phyloP scores from a whole-genome alignment of 2,329 filamentous ascomycete genomes.

The Plenodomus tracheiphilus region DNA sequence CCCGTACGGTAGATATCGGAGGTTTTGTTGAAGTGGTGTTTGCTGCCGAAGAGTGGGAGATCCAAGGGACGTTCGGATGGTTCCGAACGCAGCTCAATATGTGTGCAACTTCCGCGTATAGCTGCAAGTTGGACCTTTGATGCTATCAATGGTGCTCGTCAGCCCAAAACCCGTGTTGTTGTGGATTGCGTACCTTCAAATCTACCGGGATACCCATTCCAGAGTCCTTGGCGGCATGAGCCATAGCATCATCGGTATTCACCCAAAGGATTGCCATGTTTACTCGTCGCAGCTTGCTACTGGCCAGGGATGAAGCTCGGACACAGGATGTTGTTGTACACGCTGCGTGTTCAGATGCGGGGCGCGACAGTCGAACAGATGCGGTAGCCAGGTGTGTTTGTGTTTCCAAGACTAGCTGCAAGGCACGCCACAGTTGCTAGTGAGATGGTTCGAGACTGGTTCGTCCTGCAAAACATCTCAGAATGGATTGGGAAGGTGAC shows the following conservation, averaged over 20 bases:
- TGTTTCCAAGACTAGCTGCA: constrained; percentile 22
- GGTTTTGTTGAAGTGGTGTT: neutral
- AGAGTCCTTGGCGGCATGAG: constrained; percentile 18
- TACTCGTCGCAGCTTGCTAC: constrained; percentile 2
- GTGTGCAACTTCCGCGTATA: no score
- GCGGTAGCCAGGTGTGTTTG: constrained; percentile 13
- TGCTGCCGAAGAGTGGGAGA: no score
- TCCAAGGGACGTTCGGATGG: no score
- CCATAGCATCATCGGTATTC: constrained; percentile 1
- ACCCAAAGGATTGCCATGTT: constrained; percentile 1
- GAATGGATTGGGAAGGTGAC: neutral
- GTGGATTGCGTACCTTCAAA: constrained; percentile 1
- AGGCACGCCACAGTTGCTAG: constrained; percentile 28
- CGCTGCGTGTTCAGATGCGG: constrained; percentile 25
- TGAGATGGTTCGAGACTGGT: constrained; percentile 12
- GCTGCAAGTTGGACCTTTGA: neutral
- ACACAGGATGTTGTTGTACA: constrained; percentile 19
- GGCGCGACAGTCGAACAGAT: constrained; percentile 18
- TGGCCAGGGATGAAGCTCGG: constrained; percentile 3
- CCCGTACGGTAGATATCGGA: neutral
- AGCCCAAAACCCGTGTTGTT: constrained; percentile 3
- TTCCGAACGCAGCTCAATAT: no score
- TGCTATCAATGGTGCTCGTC: no score
- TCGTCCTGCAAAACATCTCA: constrained; percentile 3
- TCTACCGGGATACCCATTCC: constrained; percentile 21